Evolutionary conservation across 805 yeast genomes (phyloP).

Genomic region (Cyberlindnera samutprakarnensis): DNA sequence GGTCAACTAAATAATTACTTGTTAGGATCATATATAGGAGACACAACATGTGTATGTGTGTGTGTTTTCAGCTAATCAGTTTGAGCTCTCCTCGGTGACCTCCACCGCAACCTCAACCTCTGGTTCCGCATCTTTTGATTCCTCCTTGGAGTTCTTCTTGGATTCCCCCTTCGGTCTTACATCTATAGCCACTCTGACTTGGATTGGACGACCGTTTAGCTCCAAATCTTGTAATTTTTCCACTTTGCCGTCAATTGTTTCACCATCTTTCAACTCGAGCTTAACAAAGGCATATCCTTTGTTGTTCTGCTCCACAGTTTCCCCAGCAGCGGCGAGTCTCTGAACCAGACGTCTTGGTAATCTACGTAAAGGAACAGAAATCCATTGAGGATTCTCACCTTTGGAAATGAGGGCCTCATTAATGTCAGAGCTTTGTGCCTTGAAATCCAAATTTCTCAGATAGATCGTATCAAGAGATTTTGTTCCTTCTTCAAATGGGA

Average conservation of each 20-base stretch:
- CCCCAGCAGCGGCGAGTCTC: constrained; percentile 37
- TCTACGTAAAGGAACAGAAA: constrained; percentile 48
- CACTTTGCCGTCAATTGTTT: constrained; percentile 56
- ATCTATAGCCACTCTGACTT: constrained; percentile 70
- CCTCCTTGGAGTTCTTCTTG: constrained; percentile 24
- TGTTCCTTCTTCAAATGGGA: constrained; percentile 30
- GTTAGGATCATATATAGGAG: no score
- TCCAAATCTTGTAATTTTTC: constrained; percentile 59
- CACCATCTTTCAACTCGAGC: constrained; percentile 27
- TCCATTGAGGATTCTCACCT: constrained; percentile 45
- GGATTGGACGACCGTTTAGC: constrained; percentile 56
- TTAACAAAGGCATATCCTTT: constrained; percentile 63
- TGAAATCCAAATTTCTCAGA: constrained; percentile 57
- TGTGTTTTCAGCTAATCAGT: no score
- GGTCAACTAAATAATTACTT: no score
- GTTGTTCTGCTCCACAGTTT: constrained; percentile 37
- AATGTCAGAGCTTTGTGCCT: constrained; percentile 46
- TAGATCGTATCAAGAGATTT: constrained; percentile 46
- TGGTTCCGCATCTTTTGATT: no score
- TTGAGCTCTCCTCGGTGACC: not conserved
- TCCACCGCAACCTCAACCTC: no score
- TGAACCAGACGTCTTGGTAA: constrained; percentile 37
- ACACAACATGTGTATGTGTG: no score
- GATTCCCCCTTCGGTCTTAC: constrained; percentile 25
- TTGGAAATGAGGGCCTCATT: constrained; percentile 39